Evolutionary conservation across 176 grass and related monocot genomes (phyloP).

Genomic region (Secale cereale): DNA sequence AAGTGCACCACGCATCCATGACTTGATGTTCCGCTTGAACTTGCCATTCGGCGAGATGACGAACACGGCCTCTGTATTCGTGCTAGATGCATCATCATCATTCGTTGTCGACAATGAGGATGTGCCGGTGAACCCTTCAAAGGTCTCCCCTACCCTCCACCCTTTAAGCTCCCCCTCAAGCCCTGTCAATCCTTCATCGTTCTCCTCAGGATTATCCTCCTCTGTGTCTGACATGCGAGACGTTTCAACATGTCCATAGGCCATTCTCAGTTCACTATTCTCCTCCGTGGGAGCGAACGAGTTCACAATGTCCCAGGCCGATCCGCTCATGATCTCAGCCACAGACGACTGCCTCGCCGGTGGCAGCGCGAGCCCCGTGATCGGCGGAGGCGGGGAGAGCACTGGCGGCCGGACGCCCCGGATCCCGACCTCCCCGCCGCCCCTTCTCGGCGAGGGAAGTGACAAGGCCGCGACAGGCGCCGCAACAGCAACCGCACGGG

Average conservation of each 20-base stretch:
- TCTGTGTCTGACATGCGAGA: slow-evolving; percentile 28
- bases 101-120: slow-evolving; percentile 80
- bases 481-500: background rate
- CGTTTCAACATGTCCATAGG: background rate
- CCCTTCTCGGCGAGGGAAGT: slow-evolving; percentile 46
- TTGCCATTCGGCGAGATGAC: slow-evolving; percentile 80
- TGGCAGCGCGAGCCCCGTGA: slow-evolving; percentile 40
- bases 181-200: slow-evolving; percentile 33
- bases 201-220: slow-evolving; percentile 36
- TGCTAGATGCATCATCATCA: slow-evolving; percentile 89
- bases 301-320: slow-evolving; percentile 69
- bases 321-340: slow-evolving; percentile 21
- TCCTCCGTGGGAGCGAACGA: slow-evolving; percentile 74
- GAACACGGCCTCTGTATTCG: slow-evolving; percentile 77
- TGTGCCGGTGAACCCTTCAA: slow-evolving; percentile 73
- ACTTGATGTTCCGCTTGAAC: slow-evolving; percentile 75
- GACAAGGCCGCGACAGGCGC: slow-evolving; percentile 4
- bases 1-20: slow-evolving; percentile 70
- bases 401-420: slow-evolving; percentile 60
- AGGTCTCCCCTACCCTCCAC: slow-evolving; percentile 67
- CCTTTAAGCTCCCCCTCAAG: slow-evolving; percentile 37
- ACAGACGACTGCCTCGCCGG: slow-evolving; percentile 43
- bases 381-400: slow-evolving; percentile 62
- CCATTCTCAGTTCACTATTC: background rate
- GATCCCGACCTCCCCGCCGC: slow-evolving; percentile 66